These are phyloP conservation scores for Aspergillus sp. DNA, from an alignment of 2,329 filamentous ascomycete species.

Conservation along the genomic window DNA sequence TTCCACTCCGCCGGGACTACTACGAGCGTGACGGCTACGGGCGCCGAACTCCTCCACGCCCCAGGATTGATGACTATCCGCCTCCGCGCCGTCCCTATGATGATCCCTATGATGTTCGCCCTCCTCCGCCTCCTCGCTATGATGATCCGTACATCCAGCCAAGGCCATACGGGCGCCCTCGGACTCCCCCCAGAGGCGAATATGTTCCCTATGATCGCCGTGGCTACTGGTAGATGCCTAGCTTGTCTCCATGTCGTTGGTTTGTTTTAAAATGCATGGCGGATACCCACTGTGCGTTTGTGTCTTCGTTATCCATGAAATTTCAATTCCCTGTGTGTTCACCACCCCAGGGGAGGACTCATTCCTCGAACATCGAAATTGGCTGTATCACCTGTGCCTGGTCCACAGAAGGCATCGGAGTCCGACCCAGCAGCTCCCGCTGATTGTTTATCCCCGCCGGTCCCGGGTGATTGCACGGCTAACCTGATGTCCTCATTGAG, in stretches of 20 bases:
- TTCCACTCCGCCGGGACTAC: slow-evolving; percentile 72
- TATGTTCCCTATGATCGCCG: slow-evolving; percentile 45
- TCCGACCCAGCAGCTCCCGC: background rate
- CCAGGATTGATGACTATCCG: slow-evolving; percentile 74
- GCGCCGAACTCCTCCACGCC: slow-evolving; percentile 77
- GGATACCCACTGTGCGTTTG: slow-evolving; percentile 23
- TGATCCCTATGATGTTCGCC: slow-evolving; percentile 57
- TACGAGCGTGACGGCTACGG: slow-evolving; percentile 77
- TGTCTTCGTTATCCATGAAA: slow-evolving; percentile 6
- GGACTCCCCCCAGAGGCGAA: slow-evolving; percentile 40
- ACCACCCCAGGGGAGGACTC: background rate
- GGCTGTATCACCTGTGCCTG: background rate
- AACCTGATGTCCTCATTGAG: background rate
- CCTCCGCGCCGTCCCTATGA: slow-evolving; percentile 58
- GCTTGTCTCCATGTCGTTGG: slow-evolving; percentile 6
- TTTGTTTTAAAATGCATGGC: slow-evolving; percentile 19
- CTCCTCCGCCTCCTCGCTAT: slow-evolving; percentile 53
- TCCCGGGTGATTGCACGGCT: background rate
- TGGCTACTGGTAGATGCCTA: slow-evolving; percentile 43
- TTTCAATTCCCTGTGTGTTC: slow-evolving; percentile 4
- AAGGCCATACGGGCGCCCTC: slow-evolving; percentile 53
- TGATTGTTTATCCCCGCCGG: background rate
- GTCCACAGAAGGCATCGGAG: background rate
- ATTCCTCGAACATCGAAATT: background rate
- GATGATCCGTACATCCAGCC: slow-evolving; percentile 61